Base-by-base conservation (phyloP, 176 grass and related monocot species). In the Carex littledalei region DNA sequence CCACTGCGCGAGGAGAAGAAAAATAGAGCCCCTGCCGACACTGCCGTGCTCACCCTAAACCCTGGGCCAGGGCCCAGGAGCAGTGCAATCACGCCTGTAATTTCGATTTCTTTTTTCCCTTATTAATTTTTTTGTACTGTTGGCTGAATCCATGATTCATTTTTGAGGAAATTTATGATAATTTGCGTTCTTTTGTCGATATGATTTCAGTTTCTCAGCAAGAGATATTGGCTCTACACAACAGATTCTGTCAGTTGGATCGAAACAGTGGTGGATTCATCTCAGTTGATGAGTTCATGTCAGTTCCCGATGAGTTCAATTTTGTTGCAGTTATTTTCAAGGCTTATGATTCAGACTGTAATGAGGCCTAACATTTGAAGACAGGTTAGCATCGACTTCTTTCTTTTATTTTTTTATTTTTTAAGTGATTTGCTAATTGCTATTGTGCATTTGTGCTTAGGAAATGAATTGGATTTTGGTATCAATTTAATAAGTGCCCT, bases 221-320 rank as follows among this genome's bases (percentile, higher is more conserved):
- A 88, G 96, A 98, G 89, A 95, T 95, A 50, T 89, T 98, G 80
- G 91, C 96, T 2, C 85, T 98, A 78, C 95, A 98, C 89, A 88
- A 94, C 22, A 89, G 93, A 55, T 98, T 98, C 81, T 94, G 93
- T 87, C 93, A 98, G 90, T 89, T 95, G 71, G 96, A 95, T 85
- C 89, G 87, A 32, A 95, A 85, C 66, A 84, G 90, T 7, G 85
- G 90, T 6, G 93, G 96, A 37, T 98, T 95, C 54, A 90, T 98
- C 88, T 90, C 91, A 6, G 85, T 87, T 3, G 96, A 98, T 14
- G 96, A 98, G 81, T 95, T 98, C 90, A 86, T 98, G 91, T 88
- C 90, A 45, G 90, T 98, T 81, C 96, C 90, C 0, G 96, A 98
- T 29, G 29, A 29, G 29, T 29, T 35, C 34, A 35, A 35, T 35